Evolutionary conservation across 352 stramenopile species (phyloP).

Genomic region (Globisporangium paroecandrum): DNA sequence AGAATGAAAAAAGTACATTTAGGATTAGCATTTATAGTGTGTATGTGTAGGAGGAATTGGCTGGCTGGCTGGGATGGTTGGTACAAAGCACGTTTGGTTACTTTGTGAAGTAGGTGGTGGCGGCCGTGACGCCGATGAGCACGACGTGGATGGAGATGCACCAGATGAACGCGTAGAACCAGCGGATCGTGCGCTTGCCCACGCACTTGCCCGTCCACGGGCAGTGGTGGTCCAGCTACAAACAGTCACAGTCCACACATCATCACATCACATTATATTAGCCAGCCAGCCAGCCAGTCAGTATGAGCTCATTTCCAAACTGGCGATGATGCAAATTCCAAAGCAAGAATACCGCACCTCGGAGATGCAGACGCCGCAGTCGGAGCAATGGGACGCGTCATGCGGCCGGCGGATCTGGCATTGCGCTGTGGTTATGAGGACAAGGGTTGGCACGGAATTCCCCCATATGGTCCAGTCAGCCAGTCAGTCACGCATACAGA

Average conservation of each 20-base stretch:
- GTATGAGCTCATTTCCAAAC: conserved; percentile 6
- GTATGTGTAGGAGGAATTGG: background rate
- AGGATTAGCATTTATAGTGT: background rate
- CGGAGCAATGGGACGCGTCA: conserved; percentile 73
- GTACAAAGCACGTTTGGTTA: background rate
- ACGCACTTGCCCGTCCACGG: conserved; percentile 92
- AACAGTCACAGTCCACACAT: conserved; percentile 10
- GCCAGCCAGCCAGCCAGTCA: background rate
- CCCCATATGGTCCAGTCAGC: background rate
- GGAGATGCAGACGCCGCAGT: conserved; percentile 71
- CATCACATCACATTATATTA: background rate
- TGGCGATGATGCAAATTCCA: background rate
- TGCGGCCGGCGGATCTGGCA: conserved; percentile 69
- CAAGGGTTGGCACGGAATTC: background rate
- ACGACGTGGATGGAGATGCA: conserved; percentile 68
- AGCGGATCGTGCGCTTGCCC: conserved; percentile 71
- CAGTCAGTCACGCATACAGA: background rate
- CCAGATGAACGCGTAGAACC: conserved; percentile 80
- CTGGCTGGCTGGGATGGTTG: background rate
- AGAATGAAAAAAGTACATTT: background rate
- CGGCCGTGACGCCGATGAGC: conserved; percentile 38
- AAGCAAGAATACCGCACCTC: conserved; percentile 31
- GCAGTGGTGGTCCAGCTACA: conserved; percentile 89
- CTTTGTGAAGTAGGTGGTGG: conserved; percentile 31
- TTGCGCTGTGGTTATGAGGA: conserved; percentile 37